These are phyloP conservation scores for Pyrenochaeta sp. DNA, from an alignment of 2,329 filamentous ascomycete species.

Conservation along the genomic window DNA sequence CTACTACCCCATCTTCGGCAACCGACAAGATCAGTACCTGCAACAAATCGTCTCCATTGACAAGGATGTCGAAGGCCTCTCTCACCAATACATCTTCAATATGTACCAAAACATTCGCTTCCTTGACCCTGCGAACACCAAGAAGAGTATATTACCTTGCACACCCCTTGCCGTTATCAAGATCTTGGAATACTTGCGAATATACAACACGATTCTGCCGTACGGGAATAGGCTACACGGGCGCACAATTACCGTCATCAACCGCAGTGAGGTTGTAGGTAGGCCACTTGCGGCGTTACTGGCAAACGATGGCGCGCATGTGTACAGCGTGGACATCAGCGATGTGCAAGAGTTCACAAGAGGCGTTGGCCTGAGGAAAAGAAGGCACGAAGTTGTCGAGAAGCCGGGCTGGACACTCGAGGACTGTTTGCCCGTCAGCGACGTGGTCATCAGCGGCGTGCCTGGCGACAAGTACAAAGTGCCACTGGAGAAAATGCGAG, in stretches of 20 bases:
- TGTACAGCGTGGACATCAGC: slow-evolving; percentile 93
- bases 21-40: slow-evolving; percentile 89
- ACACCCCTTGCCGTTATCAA: slow-evolving; percentile 96
- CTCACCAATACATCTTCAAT: slow-evolving; percentile 95
- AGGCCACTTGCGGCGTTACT: slow-evolving; percentile 89
- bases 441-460: slow-evolving; percentile 94
- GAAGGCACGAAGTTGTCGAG: slow-evolving; percentile 85
- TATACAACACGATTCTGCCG: slow-evolving; percentile 94
- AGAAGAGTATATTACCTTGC: slow-evolving; percentile 94
- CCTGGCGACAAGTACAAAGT: slow-evolving; percentile 91
- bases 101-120: slow-evolving; percentile 99
- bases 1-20: slow-evolving; percentile 98
- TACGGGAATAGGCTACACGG: slow-evolving; percentile 94
- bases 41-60: slow-evolving; percentile 89
- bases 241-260: slow-evolving; percentile 94
- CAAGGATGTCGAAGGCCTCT: slow-evolving; percentile 96
- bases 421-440: slow-evolving; percentile 84
- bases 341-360: slow-evolving; percentile 92
- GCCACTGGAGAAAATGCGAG: slow-evolving; percentile 79
- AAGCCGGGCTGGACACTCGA: slow-evolving; percentile 81
- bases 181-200: slow-evolving; percentile 92
- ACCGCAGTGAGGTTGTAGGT: slow-evolving; percentile 94
- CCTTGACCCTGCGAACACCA: slow-evolving; percentile 79
- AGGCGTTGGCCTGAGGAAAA: slow-evolving; percentile 84
- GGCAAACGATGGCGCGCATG: slow-evolving; percentile 93